Evolutionary conservation across 108 stramenopile genomes (phyloP).

Genomic region (Nitzschia sp.): DNA sequence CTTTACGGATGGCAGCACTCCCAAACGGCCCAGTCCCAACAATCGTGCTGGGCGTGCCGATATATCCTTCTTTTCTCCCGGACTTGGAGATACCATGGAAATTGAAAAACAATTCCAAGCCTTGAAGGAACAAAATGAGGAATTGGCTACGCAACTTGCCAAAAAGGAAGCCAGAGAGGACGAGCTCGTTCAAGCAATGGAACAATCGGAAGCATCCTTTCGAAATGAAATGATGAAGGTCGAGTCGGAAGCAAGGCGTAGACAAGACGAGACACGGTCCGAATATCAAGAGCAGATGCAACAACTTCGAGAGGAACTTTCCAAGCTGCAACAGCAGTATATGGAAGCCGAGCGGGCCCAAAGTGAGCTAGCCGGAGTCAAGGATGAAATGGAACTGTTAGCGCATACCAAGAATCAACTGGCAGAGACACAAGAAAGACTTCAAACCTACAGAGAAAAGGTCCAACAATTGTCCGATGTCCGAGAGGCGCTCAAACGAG

Average conservation of each 20-base stretch:
- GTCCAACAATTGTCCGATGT: slow-evolving; percentile 65
- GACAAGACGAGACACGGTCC: slow-evolving; percentile 36
- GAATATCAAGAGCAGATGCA: slow-evolving; percentile 39
- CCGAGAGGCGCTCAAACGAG: slow-evolving; percentile 66
- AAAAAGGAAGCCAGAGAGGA: slow-evolving; percentile 49
- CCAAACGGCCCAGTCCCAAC: background rate
- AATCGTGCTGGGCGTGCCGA: background rate
- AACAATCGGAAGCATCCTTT: slow-evolving; percentile 47
- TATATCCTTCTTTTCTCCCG: slow-evolving; percentile 36
- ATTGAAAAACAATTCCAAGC: slow-evolving; percentile 35
- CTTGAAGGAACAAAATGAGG: slow-evolving; percentile 31
- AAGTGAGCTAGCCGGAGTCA: slow-evolving; percentile 52
- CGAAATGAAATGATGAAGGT: slow-evolving; percentile 73
- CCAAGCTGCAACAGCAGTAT: slow-evolving; percentile 29
- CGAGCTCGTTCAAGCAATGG: slow-evolving; percentile 42
- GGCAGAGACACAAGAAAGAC: slow-evolving; percentile 54
- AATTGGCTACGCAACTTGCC: slow-evolving; percentile 41
- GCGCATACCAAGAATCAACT: slow-evolving; percentile 57
- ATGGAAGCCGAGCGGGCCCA: slow-evolving; percentile 32
- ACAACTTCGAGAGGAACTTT: slow-evolving; percentile 39
- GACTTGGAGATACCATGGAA: slow-evolving; percentile 36
- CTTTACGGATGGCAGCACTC: too few relatives aligned
- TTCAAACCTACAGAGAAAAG: slow-evolving; percentile 65
- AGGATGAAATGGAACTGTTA: slow-evolving; percentile 80
- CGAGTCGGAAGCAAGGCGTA: slow-evolving; percentile 45